Conservation (phyloP, 352 stramenopile genomes). For the Halophytophthora polymorphica region DNA sequence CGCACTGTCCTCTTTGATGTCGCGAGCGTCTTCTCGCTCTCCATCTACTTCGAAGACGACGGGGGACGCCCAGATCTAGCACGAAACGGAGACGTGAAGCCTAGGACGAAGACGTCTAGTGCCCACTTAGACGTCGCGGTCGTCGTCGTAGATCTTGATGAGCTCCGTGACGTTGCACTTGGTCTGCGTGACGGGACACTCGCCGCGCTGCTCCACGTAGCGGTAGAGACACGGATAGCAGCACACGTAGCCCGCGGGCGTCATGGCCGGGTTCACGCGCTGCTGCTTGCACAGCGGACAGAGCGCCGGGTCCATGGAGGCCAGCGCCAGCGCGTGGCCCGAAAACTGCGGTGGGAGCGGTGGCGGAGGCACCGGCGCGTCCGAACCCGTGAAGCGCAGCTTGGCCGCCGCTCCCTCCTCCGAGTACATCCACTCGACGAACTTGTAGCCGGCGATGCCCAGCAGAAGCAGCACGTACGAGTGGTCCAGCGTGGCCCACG, state of each 20-base stretch:
- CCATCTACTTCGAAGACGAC: too few relatives aligned
- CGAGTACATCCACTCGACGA: slow-evolving; percentile 88
- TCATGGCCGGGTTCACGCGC: slow-evolving; percentile 74
- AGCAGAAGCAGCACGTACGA: slow-evolving; percentile 79
- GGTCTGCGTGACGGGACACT: slow-evolving; percentile 78
- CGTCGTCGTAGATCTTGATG: slow-evolving; percentile 85
- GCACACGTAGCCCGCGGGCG: slow-evolving; percentile 75
- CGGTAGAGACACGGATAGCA: slow-evolving; percentile 82
- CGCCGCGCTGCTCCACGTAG: slow-evolving; percentile 63
- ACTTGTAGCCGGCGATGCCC: slow-evolving; percentile 81
- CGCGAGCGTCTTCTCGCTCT: too few relatives aligned
- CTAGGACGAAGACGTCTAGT: too few relatives aligned
- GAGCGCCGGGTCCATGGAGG: slow-evolving; percentile 44
- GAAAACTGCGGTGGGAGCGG: slow-evolving; percentile 67
- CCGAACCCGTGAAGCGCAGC: slow-evolving; percentile 44
- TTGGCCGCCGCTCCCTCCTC: slow-evolving; percentile 68
- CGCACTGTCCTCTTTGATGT: too few relatives aligned
- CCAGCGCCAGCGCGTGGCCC: slow-evolving; percentile 42
- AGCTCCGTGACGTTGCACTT: slow-evolving; percentile 61
- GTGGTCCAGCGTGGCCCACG: slow-evolving; percentile 73
- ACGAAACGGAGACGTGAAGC: too few relatives aligned
- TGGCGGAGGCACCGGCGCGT: slow-evolving; percentile 67
- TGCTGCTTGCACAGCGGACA: slow-evolving; percentile 71
- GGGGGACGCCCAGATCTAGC: too few relatives aligned
- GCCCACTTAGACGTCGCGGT: slow-evolving; percentile 18